These are phyloP conservation scores for Aspergillus costaricaensis DNA, from an alignment of 2,329 filamentous ascomycete species.

Conservation along the genomic window DNA sequence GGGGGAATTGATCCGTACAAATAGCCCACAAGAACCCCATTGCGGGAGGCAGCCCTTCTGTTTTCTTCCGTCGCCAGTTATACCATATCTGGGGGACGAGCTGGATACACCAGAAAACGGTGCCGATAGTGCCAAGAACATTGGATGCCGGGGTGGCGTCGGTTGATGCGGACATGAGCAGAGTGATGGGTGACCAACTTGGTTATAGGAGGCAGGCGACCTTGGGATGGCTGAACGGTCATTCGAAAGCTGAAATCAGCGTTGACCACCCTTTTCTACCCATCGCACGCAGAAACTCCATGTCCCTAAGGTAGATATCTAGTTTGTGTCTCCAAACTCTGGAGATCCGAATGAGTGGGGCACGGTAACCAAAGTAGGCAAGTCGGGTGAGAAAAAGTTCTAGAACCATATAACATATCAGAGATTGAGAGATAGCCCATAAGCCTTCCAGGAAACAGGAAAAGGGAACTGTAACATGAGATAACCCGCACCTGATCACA, in stretches of 20 bases:
- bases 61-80: background rate
- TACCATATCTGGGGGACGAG: background rate
- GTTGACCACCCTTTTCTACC: too few species aligned
- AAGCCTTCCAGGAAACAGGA: too few species aligned
- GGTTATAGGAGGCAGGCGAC: too few species aligned
- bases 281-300: too few species aligned
- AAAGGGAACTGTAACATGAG: too few species aligned
- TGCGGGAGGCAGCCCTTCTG: background rate
- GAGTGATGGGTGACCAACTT: too few species aligned
- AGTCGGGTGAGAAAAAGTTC: background rate
- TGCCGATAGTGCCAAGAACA: background rate
- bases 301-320: background rate
- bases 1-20: background rate
- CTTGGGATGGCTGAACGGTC: background rate
- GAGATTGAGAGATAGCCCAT: too few species aligned
- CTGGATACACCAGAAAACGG: background rate
- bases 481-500: too few species aligned
- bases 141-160: background rate
- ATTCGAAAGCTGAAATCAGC: background rate
- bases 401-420: background rate
- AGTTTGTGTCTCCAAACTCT: background rate
- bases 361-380: background rate
- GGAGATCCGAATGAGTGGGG: background rate
- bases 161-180: background rate
- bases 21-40: background rate